Evolutionary conservation across 2,329 filamentous ascomycete species (phyloP), one percentile per base, ranked within the genome.

Genomic region (Pestalotiopsis sp.): DNA sequence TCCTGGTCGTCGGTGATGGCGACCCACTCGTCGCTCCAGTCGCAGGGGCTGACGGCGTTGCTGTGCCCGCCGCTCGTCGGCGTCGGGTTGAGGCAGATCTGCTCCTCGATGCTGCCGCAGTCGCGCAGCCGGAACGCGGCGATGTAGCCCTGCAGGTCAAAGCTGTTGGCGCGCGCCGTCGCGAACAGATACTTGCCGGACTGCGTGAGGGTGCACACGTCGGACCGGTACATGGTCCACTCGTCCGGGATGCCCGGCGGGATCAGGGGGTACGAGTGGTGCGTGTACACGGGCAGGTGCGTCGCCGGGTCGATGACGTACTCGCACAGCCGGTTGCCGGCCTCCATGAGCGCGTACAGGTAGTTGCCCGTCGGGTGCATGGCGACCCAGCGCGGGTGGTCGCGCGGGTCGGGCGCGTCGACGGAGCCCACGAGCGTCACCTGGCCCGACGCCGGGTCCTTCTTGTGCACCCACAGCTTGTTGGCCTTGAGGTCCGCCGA

Each of bases 361-460:
- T 94, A 94, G 68, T 90, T 87, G 23, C 93, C 93, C 1, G 88
- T 88, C 2, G 91, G 91, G 79, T 95, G 92, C 78, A 97, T 91
- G 73, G 93, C 93, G 14, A 97, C 92, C 94, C 94, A 97, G 75
- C 94, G 89, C 17, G 94, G 94, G 79, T 96, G 94, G 79, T 97
- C 94, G 70, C 86, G 86, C 2, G 87, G 81, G 60, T 86, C 85
- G 0, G 93, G 93, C 36, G 93, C 93, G 71, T 92, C 88, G 41
- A 95, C 85, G 76, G 87, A 90, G 72, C 92, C 93, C 67, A 95
- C 87, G 23, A 94, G 87, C 63, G 88, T 86, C 68, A 96, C 81
- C 65, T 86, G 83, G 17, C 91, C 91, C 2, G 87, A 74, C 11
- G 63, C 58, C 23, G 74, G 31, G 69, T 88, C 86, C 79, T 95